Percentiles rank a stretch among this genome's conserved stretches.
These are phyloP conservation scores for Lycium barbarum DNA, from an alignment of 257 asterid species.

Conservation along the genomic window DNA sequence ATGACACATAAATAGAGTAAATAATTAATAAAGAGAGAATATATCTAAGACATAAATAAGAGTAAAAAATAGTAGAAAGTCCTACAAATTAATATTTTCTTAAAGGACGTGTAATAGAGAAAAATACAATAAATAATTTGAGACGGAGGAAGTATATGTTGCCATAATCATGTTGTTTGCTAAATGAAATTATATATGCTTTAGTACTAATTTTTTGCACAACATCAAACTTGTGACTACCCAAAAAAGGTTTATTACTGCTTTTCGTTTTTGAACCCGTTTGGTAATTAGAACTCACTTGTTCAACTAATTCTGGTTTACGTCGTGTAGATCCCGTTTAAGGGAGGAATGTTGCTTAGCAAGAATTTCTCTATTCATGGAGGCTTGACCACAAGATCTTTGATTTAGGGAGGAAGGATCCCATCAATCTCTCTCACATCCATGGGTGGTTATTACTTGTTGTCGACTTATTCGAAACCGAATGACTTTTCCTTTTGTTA, in stretches of 20 bases:
- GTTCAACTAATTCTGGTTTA: background rate
- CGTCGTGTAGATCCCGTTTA: background rate
- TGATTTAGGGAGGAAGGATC: background rate
- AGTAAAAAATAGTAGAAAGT: background rate
- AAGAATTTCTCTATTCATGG: background rate
- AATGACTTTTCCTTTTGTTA: no score
- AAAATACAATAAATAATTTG: no score
- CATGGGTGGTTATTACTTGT: background rate
- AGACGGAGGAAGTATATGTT: background rate
- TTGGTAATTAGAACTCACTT: no score
- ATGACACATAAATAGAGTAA: background rate
- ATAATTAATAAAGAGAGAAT: background rate
- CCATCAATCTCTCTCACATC: background rate
- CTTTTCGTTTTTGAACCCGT: no score
- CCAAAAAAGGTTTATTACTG: no score
- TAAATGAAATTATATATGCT: no score
- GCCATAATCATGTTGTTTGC: no score
- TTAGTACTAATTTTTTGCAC: no score
- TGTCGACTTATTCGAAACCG: no score
- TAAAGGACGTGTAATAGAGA: no score
- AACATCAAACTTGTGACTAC: no score
- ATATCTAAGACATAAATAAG: background rate
- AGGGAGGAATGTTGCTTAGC: no score
- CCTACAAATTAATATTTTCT: background rate
- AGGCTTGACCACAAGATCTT: background rate